Conservation (phyloP, 164 flowering plant species). For the grape (Vitis vinifera) region DNA sequence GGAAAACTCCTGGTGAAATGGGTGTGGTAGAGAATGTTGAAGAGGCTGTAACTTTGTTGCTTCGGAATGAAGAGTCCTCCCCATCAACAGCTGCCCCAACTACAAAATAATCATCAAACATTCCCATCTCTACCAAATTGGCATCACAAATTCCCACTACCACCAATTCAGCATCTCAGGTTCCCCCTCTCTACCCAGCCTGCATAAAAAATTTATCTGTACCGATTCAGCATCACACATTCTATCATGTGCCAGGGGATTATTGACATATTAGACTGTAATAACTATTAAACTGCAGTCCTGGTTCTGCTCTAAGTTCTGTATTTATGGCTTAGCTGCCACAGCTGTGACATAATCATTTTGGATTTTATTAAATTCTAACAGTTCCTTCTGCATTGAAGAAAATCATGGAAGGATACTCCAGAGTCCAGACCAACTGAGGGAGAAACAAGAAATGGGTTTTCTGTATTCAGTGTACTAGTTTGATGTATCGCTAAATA, state of each 20-base stretch:
- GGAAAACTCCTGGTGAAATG: slow-evolving; percentile 26
- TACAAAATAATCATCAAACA: slow-evolving; percentile 2
- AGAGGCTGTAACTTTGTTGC: slow-evolving; percentile 56
- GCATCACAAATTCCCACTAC: too few species aligned
- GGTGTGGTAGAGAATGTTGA: slow-evolving; percentile 61
- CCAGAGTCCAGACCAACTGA: slow-evolving; percentile 64
- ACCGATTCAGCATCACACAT: too few species aligned
- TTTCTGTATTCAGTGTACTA: background rate
- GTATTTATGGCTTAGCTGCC: background rate
- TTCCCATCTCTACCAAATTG: slow-evolving; percentile 31
- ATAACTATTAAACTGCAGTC: too few species aligned
- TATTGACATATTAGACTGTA: too few species aligned
- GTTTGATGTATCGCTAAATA: background rate
- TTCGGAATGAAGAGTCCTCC: slow-evolving; percentile 30
- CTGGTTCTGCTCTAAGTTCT: background rate
- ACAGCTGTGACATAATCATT: too few species aligned
- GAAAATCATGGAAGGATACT: slow-evolving; percentile 53
- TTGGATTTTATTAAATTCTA: background rate
- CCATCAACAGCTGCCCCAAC: slow-evolving; percentile 4
- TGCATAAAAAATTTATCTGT: too few species aligned
- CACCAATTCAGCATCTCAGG: too few species aligned
- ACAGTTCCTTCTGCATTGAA: slow-evolving; percentile 19
- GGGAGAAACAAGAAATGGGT: background rate
- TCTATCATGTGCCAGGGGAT: too few species aligned
- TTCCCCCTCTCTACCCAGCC: too few species aligned